Conservation (phyloP, 495 filamentous ascomycete species). For the Cercophora sp. region DNA sequence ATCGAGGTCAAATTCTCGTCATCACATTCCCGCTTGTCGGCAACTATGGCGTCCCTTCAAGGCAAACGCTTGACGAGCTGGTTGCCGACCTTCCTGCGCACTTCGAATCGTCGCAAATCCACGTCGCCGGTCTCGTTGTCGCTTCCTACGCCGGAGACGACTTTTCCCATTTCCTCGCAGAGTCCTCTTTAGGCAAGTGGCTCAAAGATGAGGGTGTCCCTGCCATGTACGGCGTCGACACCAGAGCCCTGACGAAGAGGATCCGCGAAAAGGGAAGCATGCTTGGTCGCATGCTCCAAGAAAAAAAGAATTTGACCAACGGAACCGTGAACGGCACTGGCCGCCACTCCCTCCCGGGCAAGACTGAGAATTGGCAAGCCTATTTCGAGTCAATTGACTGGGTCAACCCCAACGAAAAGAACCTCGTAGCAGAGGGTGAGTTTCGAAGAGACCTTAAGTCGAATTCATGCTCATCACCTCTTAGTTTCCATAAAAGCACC, state of each 20-base stretch:
- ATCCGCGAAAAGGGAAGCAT: constrained; percentile 93
- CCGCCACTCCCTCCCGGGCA: constrained; percentile 27
- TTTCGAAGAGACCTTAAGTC: constrained; percentile 14
- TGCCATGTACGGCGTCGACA: constrained; percentile 96
- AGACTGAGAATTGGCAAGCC: constrained; percentile 54
- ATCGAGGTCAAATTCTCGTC: constrained; percentile 96
- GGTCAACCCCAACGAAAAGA: constrained; percentile 87
- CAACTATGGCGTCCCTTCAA: constrained; percentile 93
- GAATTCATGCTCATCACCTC: constrained; percentile 30
- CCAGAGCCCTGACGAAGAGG: constrained; percentile 85
- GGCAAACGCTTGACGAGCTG: constrained; percentile 74
- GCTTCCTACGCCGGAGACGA: constrained; percentile 90
- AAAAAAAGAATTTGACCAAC: constrained; percentile 54
- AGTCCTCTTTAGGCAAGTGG: constrained; percentile 87
- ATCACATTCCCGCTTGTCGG: constrained; percentile 98
- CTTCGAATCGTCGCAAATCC: constrained; percentile 88
- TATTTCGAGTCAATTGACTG: constrained; percentile 75
- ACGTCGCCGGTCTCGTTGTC: constrained; percentile 84
- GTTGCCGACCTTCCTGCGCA: constrained; percentile 80
- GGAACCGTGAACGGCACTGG: constrained; percentile 45
- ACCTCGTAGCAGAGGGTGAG: constrained; percentile 91
- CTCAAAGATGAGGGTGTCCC: constrained; percentile 92
- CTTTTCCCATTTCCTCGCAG: constrained; percentile 88
- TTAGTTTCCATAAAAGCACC: constrained; percentile 82
- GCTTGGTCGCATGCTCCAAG: constrained; percentile 82